Base-by-base conservation (phyloP, 2,329 filamentous ascomycete species). In the Simplicillium sp. region DNA sequence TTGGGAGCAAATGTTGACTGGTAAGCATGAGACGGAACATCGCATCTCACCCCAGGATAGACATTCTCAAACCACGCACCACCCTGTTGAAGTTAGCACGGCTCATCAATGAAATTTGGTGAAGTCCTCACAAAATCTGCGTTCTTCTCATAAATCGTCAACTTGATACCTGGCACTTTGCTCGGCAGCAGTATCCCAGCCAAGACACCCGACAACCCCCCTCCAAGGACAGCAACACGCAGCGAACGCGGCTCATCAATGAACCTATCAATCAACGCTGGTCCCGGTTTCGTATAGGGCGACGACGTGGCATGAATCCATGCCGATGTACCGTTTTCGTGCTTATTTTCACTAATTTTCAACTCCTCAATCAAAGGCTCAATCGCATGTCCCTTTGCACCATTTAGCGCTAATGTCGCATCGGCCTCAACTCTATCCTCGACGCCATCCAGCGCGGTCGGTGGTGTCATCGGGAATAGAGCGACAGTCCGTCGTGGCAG, bases 81-180 rank as follows among this genome's bases (percentile, higher is more conserved):
- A 25, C 70, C 70, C 64, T 70, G 20, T 25, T 25, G 20, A 25
- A 9, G 20, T 25, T 9, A 25, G 20, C 20, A 25, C 20, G 5
- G 20, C 20, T 25, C 20, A 25, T 5, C 20, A 9, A 9, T 9
- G 20, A 25, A 9, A 9, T 33, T 33, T 15, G 12, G 12, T 13
- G 6, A n/a, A n/a, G 5, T 33, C 12, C 76, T 49, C 62, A 82
- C 79, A 52, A 84, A 70, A 38, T 83, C 78, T 0, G 64, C 52
- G 47, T 84, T 84, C 60, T 84, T 85, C 52, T 85, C 80, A 40
- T 76, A 77, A 31, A 85, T 77, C 1, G 69, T 75, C 44, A 87
- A 58, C 35, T 83, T 62, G 37, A 87, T 72, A 0, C 72, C 71
- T 0, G 83, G 82, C 0, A 87, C 75, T 47, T 87, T 87, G 9